Conservation (phyloP, 1,284 basidiomycete species). For the Porodaedalea pini region DNA sequence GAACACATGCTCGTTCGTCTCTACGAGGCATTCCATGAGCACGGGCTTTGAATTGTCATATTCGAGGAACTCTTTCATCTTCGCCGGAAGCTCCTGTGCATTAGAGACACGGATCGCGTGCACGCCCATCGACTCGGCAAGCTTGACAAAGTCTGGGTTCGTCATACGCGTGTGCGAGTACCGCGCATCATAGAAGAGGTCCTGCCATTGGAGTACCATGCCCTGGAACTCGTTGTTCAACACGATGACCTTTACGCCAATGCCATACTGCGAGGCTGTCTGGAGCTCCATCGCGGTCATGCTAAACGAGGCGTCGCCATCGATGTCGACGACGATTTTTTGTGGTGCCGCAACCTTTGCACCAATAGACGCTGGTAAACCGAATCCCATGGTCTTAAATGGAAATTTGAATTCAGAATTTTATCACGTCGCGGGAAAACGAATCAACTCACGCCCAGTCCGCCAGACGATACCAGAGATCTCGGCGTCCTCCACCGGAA, state of each 20-base stretch:
- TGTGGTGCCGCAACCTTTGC: slow-evolving; percentile 95
- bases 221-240: slow-evolving; percentile 96
- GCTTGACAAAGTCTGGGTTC: slow-evolving; percentile 90
- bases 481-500: slow-evolving; percentile 88
- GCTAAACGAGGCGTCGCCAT: slow-evolving; percentile 96
- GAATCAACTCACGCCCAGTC: slow-evolving; percentile 72
- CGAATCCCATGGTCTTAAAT: slow-evolving; percentile 92
- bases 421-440: slow-evolving; percentile 2
- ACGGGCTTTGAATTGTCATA: slow-evolving; percentile 86
- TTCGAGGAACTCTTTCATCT: slow-evolving; percentile 99
- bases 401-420: slow-evolving; percentile 20
- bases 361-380: slow-evolving; percentile 90
- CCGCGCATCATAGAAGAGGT: slow-evolving; percentile 92
- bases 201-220: slow-evolving; percentile 99
- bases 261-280: slow-evolving; percentile 86
- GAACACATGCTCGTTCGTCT: slow-evolving; percentile 90
- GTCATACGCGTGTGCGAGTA: slow-evolving; percentile 94
- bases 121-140: slow-evolving; percentile 88
- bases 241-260: slow-evolving; percentile 91
- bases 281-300: slow-evolving; percentile 99
- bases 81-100: slow-evolving; percentile 77
- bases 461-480: slow-evolving; percentile 94
- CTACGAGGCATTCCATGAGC: slow-evolving; percentile 87
- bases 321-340: slow-evolving; percentile 94
- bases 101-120: slow-evolving; percentile 81